Conservation (phyloP, 805 yeast species). For the Tetrapisispora iriomotensis region DNA sequence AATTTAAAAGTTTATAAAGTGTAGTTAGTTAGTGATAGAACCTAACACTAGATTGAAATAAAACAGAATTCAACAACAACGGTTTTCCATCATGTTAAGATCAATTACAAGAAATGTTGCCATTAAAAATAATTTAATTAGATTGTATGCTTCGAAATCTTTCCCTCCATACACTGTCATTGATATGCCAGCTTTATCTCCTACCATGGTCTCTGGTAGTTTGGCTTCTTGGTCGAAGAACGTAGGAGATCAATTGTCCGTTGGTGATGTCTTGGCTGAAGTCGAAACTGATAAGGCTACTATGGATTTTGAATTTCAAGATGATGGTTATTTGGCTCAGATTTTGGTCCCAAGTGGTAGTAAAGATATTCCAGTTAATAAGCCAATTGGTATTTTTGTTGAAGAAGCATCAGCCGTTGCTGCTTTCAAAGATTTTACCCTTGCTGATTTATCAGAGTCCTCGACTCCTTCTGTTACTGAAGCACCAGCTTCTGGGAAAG, state of each 20-base stretch:
- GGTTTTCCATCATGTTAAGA: constrained; percentile 3
- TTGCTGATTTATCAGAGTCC: constrained; percentile 36
- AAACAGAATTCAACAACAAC: too few relatives aligned
- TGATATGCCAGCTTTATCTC: constrained; percentile 98
- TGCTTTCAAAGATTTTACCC: constrained; percentile 72
- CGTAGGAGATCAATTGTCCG: constrained; percentile 77
- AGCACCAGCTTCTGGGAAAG: constrained; percentile 29
- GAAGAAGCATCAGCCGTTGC: constrained; percentile 76
- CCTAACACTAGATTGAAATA: too few relatives aligned
- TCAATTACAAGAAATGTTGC: constrained; percentile 3
- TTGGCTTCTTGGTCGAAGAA: constrained; percentile 83
- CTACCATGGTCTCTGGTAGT: constrained; percentile 97
- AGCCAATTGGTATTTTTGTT: constrained; percentile 94
- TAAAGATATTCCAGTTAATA: constrained; percentile 85
- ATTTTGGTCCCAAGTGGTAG: constrained; percentile 75
- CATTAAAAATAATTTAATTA: constrained; percentile 3
- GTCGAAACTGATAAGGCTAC: constrained; percentile 96
- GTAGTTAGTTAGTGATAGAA: too few relatives aligned
- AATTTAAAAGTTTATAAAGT: too few relatives aligned
- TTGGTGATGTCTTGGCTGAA: constrained; percentile 95
- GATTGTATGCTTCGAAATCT: constrained; percentile 28
- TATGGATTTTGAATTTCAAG: constrained; percentile 98
- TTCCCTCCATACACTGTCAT: constrained; percentile 83
- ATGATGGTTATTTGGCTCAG: constrained; percentile 88
- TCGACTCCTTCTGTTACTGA: constrained; percentile 13